Conservation (phyloP, 208 protist genomes). For the Trypanosoma vivax region DNA sequence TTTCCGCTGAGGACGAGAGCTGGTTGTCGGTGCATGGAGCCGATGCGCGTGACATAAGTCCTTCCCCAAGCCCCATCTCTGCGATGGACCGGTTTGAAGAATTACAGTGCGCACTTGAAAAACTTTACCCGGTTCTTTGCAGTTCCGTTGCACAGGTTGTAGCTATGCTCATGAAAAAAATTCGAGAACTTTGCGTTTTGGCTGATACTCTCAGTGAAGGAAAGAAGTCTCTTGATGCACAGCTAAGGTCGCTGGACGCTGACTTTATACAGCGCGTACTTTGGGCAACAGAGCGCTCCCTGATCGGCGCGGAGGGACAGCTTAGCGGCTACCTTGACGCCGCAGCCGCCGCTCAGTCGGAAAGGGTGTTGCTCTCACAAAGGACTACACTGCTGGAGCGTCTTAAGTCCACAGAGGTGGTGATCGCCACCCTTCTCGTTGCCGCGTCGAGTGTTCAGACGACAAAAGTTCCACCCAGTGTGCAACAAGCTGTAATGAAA, state of each 20-base stretch:
- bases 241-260: not conserved
- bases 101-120: slow-evolving; percentile 6
- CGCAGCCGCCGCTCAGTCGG: not conserved
- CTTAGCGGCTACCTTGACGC: slow-evolving; percentile 5
- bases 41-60: not conserved
- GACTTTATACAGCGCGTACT: slow-evolving; percentile 2
- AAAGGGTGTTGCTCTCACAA: slow-evolving; percentile 3
- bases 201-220: slow-evolving; percentile 1
- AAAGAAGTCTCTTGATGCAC: not conserved
- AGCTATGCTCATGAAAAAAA: not conserved
- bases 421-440: slow-evolving; percentile 9
- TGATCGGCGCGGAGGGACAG: slow-evolving; percentile 15
- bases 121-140: not conserved
- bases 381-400: slow-evolving; percentile 8
- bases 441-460: slow-evolving; percentile 17
- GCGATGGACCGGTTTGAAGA: not conserved
- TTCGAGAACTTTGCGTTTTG: not conserved
- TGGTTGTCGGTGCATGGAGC: not conserved
- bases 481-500: slow-evolving; percentile 16
- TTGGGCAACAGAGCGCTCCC: slow-evolving; percentile 10
- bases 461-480: slow-evolving; percentile 9
- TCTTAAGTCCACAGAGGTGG: slow-evolving; percentile 7
- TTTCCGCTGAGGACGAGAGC: not conserved
- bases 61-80: too few species aligned
- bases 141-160: not conserved